Evolutionary conservation across 805 yeast species (phyloP), one percentile per base, ranked within the genome.

Genomic region (Kazachstania martiniae): DNA sequence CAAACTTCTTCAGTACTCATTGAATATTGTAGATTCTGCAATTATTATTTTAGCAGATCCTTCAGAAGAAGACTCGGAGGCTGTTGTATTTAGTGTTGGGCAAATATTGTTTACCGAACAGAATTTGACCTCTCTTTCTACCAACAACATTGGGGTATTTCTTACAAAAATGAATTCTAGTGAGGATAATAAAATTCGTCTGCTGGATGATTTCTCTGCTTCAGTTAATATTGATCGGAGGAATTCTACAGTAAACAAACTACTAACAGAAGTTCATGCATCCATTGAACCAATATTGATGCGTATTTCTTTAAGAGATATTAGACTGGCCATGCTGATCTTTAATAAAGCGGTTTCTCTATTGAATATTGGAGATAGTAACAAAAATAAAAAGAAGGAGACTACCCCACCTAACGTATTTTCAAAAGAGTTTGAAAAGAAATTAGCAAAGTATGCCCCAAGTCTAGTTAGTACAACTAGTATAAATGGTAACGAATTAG

Each of bases 191-290:
- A 65, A 77, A 33, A 62, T 86, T 31, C 63, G 95, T 34, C 69
- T 91, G 18, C 65, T 91, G 37, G 96, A 91, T 54, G 95, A 91
- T 45, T 91, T 89, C 55, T 80, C 94, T 1, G 60, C 85, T 2
- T 74, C 86, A 1, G 65, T 82, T 35, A 72, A 84, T 0, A 59
- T 81, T 34, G 95, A 89, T 48, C 65, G 71, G 7, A 63, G 85
- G 28, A 78, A 78, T 4, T 74, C 93, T 0, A 69, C 77, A 1
- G 49, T 65, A 0, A 68, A 71, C 1, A 70, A 70, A 14, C 65
- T 70, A 31, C 50, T 84, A 31, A 77, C 94, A 0, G 62, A 67
- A 22, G 66, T 86, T 8, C 77, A 77, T 34, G 65, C 78, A 7
- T 70, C 85, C 0, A 65, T 87, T 19, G 96, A 89, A 36, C 91